Evolutionary conservation across 2,329 filamentous ascomycete genomes (phyloP).

Genomic region (Penicillium sp.): DNA sequence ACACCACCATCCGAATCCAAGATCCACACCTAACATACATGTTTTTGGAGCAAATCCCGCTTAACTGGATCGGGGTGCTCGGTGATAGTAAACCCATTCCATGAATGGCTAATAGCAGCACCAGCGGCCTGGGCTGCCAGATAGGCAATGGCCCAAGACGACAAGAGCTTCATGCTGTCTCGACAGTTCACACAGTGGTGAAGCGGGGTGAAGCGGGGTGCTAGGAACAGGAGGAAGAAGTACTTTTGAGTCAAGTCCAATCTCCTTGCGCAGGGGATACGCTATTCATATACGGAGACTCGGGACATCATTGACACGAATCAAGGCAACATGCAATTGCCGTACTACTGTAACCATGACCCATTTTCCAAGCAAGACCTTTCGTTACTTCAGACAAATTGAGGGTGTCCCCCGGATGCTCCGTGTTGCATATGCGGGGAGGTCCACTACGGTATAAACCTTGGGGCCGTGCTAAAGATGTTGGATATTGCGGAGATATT

Average conservation of each 20-base stretch:
- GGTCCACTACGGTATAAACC: neutral
- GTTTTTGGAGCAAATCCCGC: slow-evolving; percentile 54
- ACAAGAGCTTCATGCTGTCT: slow-evolving; percentile 42
- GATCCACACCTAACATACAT: slow-evolving; percentile 43
- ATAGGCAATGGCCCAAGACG: slow-evolving; percentile 31
- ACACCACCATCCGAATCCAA: neutral
- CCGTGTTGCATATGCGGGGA: neutral
- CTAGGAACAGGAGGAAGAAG: neutral
- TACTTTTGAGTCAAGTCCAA: neutral
- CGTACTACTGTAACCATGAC: neutral
- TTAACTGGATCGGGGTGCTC: slow-evolving; percentile 41
- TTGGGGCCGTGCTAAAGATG: neutral
- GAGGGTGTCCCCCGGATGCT: slow-evolving; percentile 4
- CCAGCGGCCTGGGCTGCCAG: slow-evolving; percentile 48
- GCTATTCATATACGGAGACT: slow-evolving; percentile 16
- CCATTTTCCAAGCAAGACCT: neutral
- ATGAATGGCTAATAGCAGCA: slow-evolving; percentile 50
- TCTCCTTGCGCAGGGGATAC: slow-evolving; percentile 10
- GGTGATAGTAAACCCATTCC: slow-evolving; percentile 48
- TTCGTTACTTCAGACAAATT: neutral
- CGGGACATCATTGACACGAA: neutral
- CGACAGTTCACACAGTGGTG: neutral
- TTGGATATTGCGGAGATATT: neutral
- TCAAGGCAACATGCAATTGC: slow-evolving; percentile 5
- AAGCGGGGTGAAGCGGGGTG: neutral